A percentile compares a stretch with the other conserved stretches of the same genome.
Conservation (phyloP, 2,329 filamentous ascomycete genomes). For the Talaromyces rugulosus region DNA sequence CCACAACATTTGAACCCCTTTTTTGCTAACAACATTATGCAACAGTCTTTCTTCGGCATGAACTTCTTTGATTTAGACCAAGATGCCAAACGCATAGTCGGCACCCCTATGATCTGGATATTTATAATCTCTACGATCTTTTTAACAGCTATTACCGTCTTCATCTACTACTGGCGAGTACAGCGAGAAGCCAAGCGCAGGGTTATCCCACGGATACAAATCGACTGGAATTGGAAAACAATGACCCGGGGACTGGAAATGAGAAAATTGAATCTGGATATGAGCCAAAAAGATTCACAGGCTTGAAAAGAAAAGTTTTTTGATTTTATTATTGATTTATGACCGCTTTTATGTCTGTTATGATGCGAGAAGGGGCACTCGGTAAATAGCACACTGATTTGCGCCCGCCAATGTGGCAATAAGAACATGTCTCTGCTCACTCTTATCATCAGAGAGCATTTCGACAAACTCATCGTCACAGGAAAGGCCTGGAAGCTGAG, state of each 20-base stretch:
- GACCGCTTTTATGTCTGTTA: constrained; percentile 16
- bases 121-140: constrained; percentile 27
- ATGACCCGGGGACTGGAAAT: constrained; percentile 3
- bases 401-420: constrained; percentile 20
- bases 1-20: background rate
- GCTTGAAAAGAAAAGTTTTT: constrained; percentile 1
- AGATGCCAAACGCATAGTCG: constrained; percentile 24
- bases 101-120: constrained; percentile 37
- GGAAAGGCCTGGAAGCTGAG: constrained; percentile 6
- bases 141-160: constrained; percentile 30
- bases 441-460: constrained; percentile 4
- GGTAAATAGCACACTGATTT: constrained; percentile 21
- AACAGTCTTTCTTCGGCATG: constrained; percentile 39
- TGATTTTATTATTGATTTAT: constrained; percentile 15
- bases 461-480: constrained; percentile 9
- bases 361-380: constrained; percentile 18
- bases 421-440: constrained; percentile 15
- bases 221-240: constrained; percentile 3
- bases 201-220: background rate
- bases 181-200: constrained; percentile 17
- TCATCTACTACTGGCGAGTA: constrained; percentile 16
- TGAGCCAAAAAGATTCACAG: background rate
- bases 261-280: background rate
- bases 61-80: constrained; percentile 37
- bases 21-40: background rate